Conservation (phyloP, 352 stramenopile species). For the Phytophthora macrochlamydospora region DNA sequence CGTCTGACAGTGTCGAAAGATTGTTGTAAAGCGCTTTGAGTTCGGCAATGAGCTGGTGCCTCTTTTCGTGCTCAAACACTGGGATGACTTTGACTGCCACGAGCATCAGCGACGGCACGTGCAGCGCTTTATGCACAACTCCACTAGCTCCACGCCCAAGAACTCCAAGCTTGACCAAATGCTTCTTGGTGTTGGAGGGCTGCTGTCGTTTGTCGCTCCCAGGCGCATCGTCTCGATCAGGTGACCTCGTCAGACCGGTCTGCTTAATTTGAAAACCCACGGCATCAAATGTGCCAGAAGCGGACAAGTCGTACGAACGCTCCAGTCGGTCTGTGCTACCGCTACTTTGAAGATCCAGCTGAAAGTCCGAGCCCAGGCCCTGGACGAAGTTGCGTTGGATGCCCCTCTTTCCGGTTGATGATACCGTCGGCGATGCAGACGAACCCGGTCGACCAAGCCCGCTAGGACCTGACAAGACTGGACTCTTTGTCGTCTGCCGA, state of each 20-base stretch:
- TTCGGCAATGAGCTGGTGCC: conserved; percentile 87
- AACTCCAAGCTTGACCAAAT: conserved; percentile 83
- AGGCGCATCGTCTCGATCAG: conserved; percentile 42
- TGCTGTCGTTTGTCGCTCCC: conserved; percentile 27
- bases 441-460: conserved; percentile 26
- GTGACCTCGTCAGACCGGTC: conserved; percentile 72
- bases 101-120: conserved; percentile 88
- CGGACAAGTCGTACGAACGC: conserved; percentile 81
- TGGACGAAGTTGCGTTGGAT: conserved; percentile 78
- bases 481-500: conserved; percentile 49
- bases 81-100: conserved; percentile 92
- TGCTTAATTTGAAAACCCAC: conserved; percentile 87
- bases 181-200: conserved; percentile 73
- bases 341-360: conserved; percentile 66
- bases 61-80: conserved; percentile 90
- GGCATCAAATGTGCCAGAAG: conserved; percentile 82
- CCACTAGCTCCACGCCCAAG: conserved; percentile 86
- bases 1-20: conserved; percentile 71
- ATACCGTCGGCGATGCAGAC: conserved; percentile 43
- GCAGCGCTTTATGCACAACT: conserved; percentile 89
- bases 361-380: conserved; percentile 68
- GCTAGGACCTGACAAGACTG: conserved; percentile 35
- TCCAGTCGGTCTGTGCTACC: conserved; percentile 61
- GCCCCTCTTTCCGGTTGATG: conserved; percentile 63
- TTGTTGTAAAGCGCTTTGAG: conserved; percentile 90